These are phyloP conservation scores for Fusarium pseudograminearum DNA, from an alignment of 2,329 filamentous ascomycete species.

Conservation along the genomic window DNA sequence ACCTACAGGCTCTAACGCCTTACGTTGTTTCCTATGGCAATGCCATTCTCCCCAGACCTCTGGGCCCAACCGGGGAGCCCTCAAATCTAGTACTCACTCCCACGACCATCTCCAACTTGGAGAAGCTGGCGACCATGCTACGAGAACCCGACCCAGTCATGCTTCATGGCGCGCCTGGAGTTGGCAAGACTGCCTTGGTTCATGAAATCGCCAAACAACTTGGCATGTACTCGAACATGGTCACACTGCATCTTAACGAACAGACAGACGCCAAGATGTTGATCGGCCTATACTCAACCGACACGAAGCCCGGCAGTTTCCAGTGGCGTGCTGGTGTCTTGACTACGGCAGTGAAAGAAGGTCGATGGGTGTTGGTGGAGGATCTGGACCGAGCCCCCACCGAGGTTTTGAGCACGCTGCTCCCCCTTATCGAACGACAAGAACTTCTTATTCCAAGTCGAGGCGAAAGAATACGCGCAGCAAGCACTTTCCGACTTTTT, in stretches of 20 bases:
- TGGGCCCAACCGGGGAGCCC: slow-evolving; percentile 59
- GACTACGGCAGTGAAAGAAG: slow-evolving; percentile 92
- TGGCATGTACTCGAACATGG: slow-evolving; percentile 83
- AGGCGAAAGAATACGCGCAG: slow-evolving; percentile 85
- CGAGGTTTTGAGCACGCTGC: slow-evolving; percentile 91
- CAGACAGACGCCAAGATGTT: slow-evolving; percentile 98
- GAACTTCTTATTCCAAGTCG: slow-evolving; percentile 91
- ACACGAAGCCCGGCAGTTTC: slow-evolving; percentile 88
- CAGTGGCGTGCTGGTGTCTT: slow-evolving; percentile 92
- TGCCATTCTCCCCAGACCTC: slow-evolving; percentile 74
- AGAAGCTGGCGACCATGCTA: slow-evolving; percentile 74
- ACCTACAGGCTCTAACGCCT: slow-evolving; percentile 64
- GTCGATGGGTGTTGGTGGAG: slow-evolving; percentile 96
- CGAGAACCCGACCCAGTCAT: slow-evolving; percentile 78
- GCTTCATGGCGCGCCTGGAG: slow-evolving; percentile 84
- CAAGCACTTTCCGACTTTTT: slow-evolving; percentile 88
- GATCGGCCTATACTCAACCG: slow-evolving; percentile 92
- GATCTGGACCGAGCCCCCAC: slow-evolving; percentile 95
- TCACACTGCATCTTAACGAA: slow-evolving; percentile 96
- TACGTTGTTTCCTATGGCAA: slow-evolving; percentile 74
- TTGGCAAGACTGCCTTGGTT: slow-evolving; percentile 89
- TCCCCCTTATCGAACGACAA: slow-evolving; percentile 92
- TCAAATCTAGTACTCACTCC: slow-evolving; percentile 74
- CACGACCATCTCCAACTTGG: slow-evolving; percentile 80
- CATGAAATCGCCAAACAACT: slow-evolving; percentile 85